A percentile compares a stretch with the other conserved stretches of the same genome.
Conservation (phyloP, 2,329 filamentous ascomycete species). For the Venturiaceae sp. region DNA sequence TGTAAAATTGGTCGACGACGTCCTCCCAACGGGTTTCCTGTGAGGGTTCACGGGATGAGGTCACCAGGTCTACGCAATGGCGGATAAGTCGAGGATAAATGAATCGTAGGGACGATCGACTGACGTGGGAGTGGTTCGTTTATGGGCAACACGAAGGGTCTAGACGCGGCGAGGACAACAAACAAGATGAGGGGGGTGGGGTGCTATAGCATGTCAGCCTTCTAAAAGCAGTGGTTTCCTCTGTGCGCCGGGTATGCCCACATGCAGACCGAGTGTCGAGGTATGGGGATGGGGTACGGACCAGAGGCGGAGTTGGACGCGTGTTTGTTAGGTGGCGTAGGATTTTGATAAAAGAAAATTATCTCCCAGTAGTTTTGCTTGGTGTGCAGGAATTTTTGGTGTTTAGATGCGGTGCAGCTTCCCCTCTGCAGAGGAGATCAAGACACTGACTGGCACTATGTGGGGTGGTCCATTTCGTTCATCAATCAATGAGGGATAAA, state of each 20-base stretch:
- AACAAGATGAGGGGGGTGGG: background rate
- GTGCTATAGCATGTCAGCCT: background rate
- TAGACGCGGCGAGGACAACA: background rate
- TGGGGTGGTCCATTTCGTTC: too few relatives aligned
- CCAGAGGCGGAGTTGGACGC: background rate
- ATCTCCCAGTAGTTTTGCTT: too few relatives aligned
- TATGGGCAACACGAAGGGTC: background rate
- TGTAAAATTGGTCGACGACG: background rate
- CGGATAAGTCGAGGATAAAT: background rate
- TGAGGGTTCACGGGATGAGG: background rate
- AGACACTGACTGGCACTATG: too few relatives aligned
- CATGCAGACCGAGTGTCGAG: background rate
- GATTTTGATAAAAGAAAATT: too few relatives aligned
- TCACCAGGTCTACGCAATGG: background rate
- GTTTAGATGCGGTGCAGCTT: too few relatives aligned
- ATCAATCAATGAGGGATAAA: too few relatives aligned
- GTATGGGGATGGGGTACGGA: background rate
- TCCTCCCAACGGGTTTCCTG: background rate
- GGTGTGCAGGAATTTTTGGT: too few relatives aligned
- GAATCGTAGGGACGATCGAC: background rate
- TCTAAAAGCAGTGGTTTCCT: background rate
- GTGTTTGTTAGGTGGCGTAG: background rate
- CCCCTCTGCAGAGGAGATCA: too few relatives aligned
- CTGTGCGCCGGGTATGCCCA: background rate
- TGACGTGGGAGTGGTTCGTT: background rate